These are phyloP conservation scores for Kitagawia praeruptora DNA, from an alignment of 129 eudicot genomes.

Conservation along the genomic window DNA sequence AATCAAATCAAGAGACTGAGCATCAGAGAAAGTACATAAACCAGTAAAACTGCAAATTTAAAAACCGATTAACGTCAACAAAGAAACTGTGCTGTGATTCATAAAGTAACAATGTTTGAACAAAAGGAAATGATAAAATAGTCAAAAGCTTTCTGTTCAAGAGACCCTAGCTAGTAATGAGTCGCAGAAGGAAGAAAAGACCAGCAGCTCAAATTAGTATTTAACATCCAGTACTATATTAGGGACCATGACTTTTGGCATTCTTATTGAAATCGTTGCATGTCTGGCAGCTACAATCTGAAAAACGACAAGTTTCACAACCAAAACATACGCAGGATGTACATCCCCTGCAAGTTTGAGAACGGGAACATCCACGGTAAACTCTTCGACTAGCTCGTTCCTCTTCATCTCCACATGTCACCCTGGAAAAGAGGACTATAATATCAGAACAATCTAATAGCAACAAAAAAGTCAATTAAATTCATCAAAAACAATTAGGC, in stretches of 20 bases:
- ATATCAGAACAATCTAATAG: neutral
- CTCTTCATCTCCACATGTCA: conserved; percentile 62
- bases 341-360: conserved; percentile 69
- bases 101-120: neutral
- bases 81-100: neutral
- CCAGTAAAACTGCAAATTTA: neutral
- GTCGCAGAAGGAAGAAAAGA: neutral
- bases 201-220: conserved; percentile 6
- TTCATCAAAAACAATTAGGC: neutral
- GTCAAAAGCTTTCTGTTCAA: neutral
- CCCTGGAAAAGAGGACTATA: conserved; percentile 21
- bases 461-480: neutral
- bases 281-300: conserved; percentile 60
- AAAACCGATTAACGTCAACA: neutral
- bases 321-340: conserved; percentile 81
- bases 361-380: conserved; percentile 52
- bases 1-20: neutral
- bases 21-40: neutral
- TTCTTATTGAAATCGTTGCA: conserved; percentile 61
- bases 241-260: conserved; percentile 17
- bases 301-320: conserved; percentile 60
- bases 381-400: conserved; percentile 70
- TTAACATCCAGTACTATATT: neutral
- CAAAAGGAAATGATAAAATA: neutral
- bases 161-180: neutral